phyloP scores from a whole-genome alignment of 495 filamentous ascomycete species.

The Choiromyces venosus region DNA sequence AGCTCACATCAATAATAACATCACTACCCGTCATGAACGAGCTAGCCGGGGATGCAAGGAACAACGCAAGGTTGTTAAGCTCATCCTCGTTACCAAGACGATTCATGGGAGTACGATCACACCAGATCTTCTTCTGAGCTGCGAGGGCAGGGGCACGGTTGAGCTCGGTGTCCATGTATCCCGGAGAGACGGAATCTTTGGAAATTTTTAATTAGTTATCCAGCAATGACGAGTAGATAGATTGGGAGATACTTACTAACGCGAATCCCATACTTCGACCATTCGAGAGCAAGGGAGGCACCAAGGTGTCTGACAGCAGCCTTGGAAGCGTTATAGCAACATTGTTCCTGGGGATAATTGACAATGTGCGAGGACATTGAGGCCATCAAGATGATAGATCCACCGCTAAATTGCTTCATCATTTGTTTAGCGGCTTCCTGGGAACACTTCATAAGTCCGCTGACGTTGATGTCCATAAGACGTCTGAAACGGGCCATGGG shows the following conservation, averaged over 20 bases:
- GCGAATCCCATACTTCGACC: conserved; percentile 66
- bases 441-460: conserved; percentile 61
- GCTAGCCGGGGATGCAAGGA: conserved; percentile 67
- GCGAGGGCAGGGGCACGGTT: conserved; percentile 64
- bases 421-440: conserved; percentile 60
- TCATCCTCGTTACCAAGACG: conserved; percentile 70
- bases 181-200: conserved; percentile 62
- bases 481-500: conserved; percentile 56
- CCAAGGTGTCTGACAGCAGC: conserved; percentile 71
- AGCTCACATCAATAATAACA: conserved; percentile 66
- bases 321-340: conserved; percentile 73
- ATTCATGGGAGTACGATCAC: conserved; percentile 59
- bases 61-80: conserved; percentile 71
- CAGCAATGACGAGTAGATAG: background rate
- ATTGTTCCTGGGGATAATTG: conserved; percentile 73
- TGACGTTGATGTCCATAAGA: conserved; percentile 70
- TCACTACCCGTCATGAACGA: conserved; percentile 75
- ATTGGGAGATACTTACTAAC: conserved; percentile 47
- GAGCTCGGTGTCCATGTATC: conserved; percentile 59
- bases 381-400: conserved; percentile 65
- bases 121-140: conserved; percentile 69
- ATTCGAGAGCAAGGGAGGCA: conserved; percentile 69
- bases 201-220: background rate
- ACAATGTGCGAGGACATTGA: conserved; percentile 71
- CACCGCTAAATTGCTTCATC: conserved; percentile 55